phyloP scores from a whole-genome alignment of 805 yeast species.

The Nakazawaea ambrosiae region DNA sequence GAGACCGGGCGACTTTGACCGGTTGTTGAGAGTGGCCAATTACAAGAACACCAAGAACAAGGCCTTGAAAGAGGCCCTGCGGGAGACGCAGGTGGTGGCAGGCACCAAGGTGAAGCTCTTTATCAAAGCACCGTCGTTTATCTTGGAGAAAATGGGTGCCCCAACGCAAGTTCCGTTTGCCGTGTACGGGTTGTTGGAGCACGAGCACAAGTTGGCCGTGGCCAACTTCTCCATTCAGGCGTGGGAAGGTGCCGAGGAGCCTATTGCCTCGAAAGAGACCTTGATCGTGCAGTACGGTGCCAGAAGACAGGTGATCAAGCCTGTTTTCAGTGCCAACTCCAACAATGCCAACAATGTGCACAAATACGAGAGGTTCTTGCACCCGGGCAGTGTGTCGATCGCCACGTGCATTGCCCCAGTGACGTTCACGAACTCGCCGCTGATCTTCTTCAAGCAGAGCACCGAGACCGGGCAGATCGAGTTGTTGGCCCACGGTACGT shows the following conservation, averaged over 20 bases:
- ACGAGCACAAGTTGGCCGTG: conserved; percentile 82
- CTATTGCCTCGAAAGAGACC: conserved; percentile 76
- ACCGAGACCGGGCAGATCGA: conserved; percentile 40
- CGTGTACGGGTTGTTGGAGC: conserved; percentile 68
- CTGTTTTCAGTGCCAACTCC: conserved; percentile 74
- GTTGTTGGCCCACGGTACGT: conserved; percentile 85
- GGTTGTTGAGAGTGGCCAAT: conserved; percentile 67
- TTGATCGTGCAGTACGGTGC: conserved; percentile 90
- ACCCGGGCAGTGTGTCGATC: conserved; percentile 63
- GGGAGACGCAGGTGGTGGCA: conserved; percentile 40
- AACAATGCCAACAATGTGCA: conserved; percentile 79
- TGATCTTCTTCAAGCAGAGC: conserved; percentile 65
- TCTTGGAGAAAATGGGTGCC: conserved; percentile 37
- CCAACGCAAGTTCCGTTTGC: conserved; percentile 45
- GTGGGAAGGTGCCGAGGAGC: conserved; percentile 86
- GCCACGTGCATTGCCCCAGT: conserved; percentile 90
- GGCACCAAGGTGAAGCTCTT: conserved; percentile 61
- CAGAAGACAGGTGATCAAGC: conserved; percentile 76
- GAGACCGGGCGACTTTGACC: conserved; percentile 68
- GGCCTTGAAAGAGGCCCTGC: conserved; percentile 50
- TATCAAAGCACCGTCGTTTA: conserved; percentile 47
- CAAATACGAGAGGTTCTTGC: conserved; percentile 78
- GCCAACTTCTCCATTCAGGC: conserved; percentile 76
- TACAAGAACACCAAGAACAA: conserved; percentile 71
- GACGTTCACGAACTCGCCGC: conserved; percentile 77